Base-by-base conservation (phyloP, 177 flowering plant species). In the Vitis hybrid region DNA sequence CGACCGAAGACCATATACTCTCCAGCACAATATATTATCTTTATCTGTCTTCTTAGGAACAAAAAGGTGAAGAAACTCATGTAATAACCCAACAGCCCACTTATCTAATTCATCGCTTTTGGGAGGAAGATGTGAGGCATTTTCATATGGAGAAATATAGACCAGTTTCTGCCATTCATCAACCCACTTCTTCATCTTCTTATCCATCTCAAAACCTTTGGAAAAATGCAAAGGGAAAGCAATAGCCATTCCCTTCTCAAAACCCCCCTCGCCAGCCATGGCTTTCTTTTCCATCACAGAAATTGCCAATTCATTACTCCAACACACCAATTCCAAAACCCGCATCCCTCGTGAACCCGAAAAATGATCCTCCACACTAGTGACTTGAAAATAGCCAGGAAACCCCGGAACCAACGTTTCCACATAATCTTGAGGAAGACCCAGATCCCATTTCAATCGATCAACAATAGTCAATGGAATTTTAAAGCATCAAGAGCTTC, bases 151-250 rank as follows among this genome's bases (percentile, higher is more conserved):
- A 2, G 98, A 91, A 59, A 91, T 69, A 72, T 95, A 95, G 3
- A 96, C 96, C 84, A 95, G 73, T 73, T 82, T 88, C 81, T 91
- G 94, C 99, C 98, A 95, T 2, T 90, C 88, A 51, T 88, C 86
- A 9, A 86, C 60, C 97, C 94, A 91, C 59, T 80, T 83, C 84
- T 81, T 81, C 70, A 84, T 70, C 76, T 83, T 85, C 80, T 88
- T 91, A 79, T 93, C 87, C 86, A 91, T 69, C 76, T 85, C 91
- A 72, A 86, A 86, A 45, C 94, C 96, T 60, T 67, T 80, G 0
- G 99, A 86, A 68, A 80, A 87, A 55, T 88, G 80, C 78, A 89
- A 60, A 10, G 94, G 86, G 66, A 86, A 95, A 2, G 74, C 81
- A 13, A 86, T 70, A 0, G 86, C 84, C 85, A 66, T 80, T 33